A percentile compares a stretch with the other conserved stretches of the same genome.
Conservation (phyloP, 2,329 filamentous ascomycete genomes). For the Periconia digitata region DNA sequence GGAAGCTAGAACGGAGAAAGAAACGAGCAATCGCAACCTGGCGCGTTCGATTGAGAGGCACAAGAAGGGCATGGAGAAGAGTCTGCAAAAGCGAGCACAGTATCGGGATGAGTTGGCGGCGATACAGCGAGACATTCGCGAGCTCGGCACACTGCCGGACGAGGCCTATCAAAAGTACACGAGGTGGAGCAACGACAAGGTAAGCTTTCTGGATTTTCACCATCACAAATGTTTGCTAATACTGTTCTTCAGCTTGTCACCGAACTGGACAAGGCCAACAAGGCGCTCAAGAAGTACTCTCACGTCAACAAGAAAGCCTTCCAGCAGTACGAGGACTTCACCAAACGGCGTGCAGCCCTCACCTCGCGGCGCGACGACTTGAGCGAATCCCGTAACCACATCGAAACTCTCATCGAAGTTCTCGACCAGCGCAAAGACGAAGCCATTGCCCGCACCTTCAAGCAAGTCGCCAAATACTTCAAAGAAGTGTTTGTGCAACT, state of each 20-base stretch:
- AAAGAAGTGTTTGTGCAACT: conserved; percentile 91
- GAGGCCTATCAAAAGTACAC: conserved; percentile 92
- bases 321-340: conserved; percentile 98
- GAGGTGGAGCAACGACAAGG: conserved; percentile 75
- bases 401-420: conserved; percentile 88
- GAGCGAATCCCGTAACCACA: conserved; percentile 80
- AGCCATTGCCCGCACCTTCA: conserved; percentile 97
- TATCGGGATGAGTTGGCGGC: conserved; percentile 76
- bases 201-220: conserved; percentile 48
- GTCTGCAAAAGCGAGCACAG: conserved; percentile 82
- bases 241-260: conserved; percentile 37
- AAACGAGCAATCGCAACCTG: conserved; percentile 74
- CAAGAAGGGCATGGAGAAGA: conserved; percentile 89
- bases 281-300: conserved; percentile 91
- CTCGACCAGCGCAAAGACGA: conserved; percentile 96
- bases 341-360: conserved; percentile 83
- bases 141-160: conserved; percentile 88
- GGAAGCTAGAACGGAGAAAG: conserved; percentile 62
- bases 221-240: conserved; percentile 13
- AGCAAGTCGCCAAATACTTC: conserved; percentile 94
- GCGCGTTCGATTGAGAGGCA: conserved; percentile 78
- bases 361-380: conserved; percentile 84
- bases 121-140: conserved; percentile 84
- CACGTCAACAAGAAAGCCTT: conserved; percentile 99
- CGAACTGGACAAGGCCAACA: conserved; percentile 85